Conservation (phyloP, 768 basidiomycete genomes). For the Tephrocybe sp. region DNA sequence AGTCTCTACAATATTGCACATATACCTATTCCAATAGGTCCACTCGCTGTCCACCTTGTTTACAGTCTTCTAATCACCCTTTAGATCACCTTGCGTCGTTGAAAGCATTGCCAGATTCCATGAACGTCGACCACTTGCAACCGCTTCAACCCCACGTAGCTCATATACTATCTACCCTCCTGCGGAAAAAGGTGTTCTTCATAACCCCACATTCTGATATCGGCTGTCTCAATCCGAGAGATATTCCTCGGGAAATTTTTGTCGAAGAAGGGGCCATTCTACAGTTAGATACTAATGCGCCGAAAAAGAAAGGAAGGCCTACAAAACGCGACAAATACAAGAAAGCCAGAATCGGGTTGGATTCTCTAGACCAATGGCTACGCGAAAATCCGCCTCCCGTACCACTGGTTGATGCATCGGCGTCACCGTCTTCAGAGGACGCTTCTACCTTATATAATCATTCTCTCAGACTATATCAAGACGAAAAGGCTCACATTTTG, state of each 20-base stretch:
- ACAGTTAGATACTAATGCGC: constrained; percentile 19
- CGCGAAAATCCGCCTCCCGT: constrained; percentile 27
- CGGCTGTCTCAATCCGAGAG: constrained; percentile 56
- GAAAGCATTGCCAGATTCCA: constrained; percentile 40
- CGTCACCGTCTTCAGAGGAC: neutral
- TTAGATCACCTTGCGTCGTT: constrained; percentile 59
- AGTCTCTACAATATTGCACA: constrained; percentile 47
- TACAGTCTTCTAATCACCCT: constrained; percentile 2
- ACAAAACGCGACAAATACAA: constrained; percentile 57
- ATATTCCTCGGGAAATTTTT: constrained; percentile 68
- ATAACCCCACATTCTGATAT: constrained; percentile 54
- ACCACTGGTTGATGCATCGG: neutral
- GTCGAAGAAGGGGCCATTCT: constrained; percentile 35
- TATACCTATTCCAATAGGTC: constrained; percentile 62
- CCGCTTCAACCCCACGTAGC: constrained; percentile 50
- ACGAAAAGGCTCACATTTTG: constrained; percentile 40
- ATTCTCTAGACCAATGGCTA: constrained; percentile 48
- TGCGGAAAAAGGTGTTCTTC: constrained; percentile 51
- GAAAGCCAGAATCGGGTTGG: constrained; percentile 49
- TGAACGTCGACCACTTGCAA: constrained; percentile 38
- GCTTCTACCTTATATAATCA: neutral
- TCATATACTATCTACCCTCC: constrained; percentile 47
- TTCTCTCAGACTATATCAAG: constrained; percentile 34
- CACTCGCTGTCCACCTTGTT: constrained; percentile 15
- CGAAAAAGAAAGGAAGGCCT: constrained; percentile 63